A percentile compares a stretch with the other conserved stretches of the same genome.
Conservation (phyloP, 2,329 filamentous ascomycete species). For the Lachnellula occidentalis region DNA sequence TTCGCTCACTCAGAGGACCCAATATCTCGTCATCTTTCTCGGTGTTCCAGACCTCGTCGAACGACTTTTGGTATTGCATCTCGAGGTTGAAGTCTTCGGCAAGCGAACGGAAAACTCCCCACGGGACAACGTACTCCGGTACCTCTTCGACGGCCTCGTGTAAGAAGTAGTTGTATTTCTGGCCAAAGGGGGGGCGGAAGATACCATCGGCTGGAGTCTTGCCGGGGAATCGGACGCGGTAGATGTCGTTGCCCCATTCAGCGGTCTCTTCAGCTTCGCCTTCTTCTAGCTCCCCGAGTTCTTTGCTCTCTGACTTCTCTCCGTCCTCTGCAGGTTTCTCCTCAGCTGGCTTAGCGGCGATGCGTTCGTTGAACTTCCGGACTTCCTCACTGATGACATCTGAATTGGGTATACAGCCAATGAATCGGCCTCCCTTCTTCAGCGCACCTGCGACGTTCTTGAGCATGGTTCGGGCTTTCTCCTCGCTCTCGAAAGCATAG, state of each 20-base stretch:
- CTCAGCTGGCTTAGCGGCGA: slow-evolving; percentile 36
- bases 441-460: slow-evolving; percentile 84
- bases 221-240: slow-evolving; percentile 81
- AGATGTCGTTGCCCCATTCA: slow-evolving; percentile 91
- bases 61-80: slow-evolving; percentile 86
- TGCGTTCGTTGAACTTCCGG: slow-evolving; percentile 63
- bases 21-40: slow-evolving; percentile 82
- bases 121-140: slow-evolving; percentile 95
- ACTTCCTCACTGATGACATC: slow-evolving; percentile 80
- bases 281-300: slow-evolving; percentile 48
- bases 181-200: slow-evolving; percentile 91
- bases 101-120: slow-evolving; percentile 92
- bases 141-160: slow-evolving; percentile 94
- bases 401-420: slow-evolving; percentile 95
- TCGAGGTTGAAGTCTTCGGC: slow-evolving; percentile 97
- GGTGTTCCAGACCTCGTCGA: slow-evolving; percentile 84
- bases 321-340: slow-evolving; percentile 36
- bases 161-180: slow-evolving; percentile 97
- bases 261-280: slow-evolving; percentile 59
- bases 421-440: slow-evolving; percentile 90
- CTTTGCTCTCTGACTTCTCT: slow-evolving; percentile 25
- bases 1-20: slow-evolving; percentile 84
- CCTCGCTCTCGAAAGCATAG: slow-evolving; percentile 92
- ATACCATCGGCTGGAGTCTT: slow-evolving; percentile 79
- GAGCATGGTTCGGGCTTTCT: slow-evolving; percentile 86